These are phyloP conservation scores for Fusarium caatingaense DNA, from an alignment of 2,329 filamentous ascomycete genomes.

Conservation along the genomic window DNA sequence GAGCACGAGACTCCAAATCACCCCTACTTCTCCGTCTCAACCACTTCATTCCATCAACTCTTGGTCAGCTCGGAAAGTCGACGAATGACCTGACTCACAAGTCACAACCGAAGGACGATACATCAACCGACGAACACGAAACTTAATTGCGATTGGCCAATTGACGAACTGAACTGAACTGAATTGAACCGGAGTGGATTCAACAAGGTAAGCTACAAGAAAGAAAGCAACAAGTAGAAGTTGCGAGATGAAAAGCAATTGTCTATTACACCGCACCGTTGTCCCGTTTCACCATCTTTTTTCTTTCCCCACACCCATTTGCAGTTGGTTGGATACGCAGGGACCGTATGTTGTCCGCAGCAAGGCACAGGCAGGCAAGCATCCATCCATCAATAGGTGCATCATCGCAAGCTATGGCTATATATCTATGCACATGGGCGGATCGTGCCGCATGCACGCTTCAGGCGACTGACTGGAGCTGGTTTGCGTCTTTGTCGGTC, in stretches of 20 bases:
- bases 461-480: conserved; percentile 33
- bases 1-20: conserved; percentile 7
- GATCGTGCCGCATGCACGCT: conserved; percentile 30
- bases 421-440: conserved; percentile 22
- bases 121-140: conserved; percentile 12
- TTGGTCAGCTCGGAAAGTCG: conserved; percentile 21
- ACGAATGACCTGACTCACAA: conserved; percentile 24
- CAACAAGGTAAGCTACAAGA: conserved; percentile 29
- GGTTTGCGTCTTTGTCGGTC: background rate
- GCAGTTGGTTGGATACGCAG: conserved; percentile 15
- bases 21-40: conserved; percentile 16
- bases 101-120: conserved; percentile 30
- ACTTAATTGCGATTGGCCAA: conserved; percentile 8
- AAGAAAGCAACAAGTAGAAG: conserved; percentile 22
- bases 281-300: conserved; percentile 14
- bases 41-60: conserved; percentile 33
- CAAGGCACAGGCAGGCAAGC: conserved; percentile 16
- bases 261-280: conserved; percentile 12
- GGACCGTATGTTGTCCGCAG: conserved; percentile 21
- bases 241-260: conserved; percentile 11
- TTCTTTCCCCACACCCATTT: conserved; percentile 18
- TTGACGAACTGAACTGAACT: background rate
- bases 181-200: background rate
- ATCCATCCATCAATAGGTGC: background rate
- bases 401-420: background rate